Conservation (phyloP, 2,329 filamentous ascomycete species). For the Penicillium aurantiogriseum region DNA sequence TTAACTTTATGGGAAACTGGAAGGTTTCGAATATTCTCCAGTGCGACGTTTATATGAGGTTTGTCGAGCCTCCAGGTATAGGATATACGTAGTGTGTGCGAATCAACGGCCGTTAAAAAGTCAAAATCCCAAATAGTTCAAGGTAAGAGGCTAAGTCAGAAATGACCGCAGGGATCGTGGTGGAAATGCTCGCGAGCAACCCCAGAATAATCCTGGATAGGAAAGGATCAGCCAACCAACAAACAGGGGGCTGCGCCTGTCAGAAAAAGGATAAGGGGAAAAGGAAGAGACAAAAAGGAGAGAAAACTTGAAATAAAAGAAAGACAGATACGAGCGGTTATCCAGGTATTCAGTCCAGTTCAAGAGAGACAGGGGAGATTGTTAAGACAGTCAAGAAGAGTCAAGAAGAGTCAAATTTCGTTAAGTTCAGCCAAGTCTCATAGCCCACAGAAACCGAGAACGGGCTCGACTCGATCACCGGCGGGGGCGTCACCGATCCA, state of each 20-base stretch:
- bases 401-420: background rate
- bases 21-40: background rate
- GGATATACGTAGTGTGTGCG: background rate
- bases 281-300: background rate
- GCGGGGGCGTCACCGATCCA: conserved; percentile 28
- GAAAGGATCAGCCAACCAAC: conserved; percentile 20
- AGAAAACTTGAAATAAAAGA: background rate
- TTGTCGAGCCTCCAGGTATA: background rate
- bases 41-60: background rate
- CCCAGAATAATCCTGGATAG: conserved; percentile 21
- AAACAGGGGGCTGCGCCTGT: conserved; percentile 10
- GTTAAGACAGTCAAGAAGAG: background rate
- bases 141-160: background rate
- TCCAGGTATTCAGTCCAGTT: background rate
- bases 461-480: conserved; percentile 26
- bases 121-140: background rate
- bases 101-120: background rate
- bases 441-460: conserved; percentile 9
- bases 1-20: background rate
- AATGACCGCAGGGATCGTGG: conserved; percentile 6
- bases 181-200: conserved; percentile 15
- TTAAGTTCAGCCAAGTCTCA: conserved; percentile 16
- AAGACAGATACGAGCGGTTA: background rate
- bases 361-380: background rate
- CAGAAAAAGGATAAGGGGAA: background rate